phyloP scores from a whole-genome alignment of 495 filamentous ascomycete species.

The Pseudomonodictys pantanalensis region DNA sequence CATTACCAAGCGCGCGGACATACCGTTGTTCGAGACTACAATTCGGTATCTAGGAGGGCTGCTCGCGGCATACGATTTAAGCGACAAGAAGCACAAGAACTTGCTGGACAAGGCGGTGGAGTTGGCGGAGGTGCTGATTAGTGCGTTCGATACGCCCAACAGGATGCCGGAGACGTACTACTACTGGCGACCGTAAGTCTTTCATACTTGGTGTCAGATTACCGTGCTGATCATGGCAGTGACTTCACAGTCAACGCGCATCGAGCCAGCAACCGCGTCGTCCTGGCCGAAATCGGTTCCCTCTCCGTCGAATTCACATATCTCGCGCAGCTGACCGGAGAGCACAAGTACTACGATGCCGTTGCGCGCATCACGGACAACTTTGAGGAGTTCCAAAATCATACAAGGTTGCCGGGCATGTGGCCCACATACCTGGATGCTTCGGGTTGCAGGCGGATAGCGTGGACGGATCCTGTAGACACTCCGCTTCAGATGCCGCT shows the following conservation, averaged over 20 bases:
- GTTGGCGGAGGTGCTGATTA: slow-evolving; percentile 83
- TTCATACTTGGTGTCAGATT: not conserved
- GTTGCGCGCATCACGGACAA: slow-evolving; percentile 87
- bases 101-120: slow-evolving; percentile 85
- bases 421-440: slow-evolving; percentile 83
- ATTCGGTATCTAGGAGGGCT: slow-evolving; percentile 46
- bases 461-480: slow-evolving; percentile 15
- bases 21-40: slow-evolving; percentile 45
- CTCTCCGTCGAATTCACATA: slow-evolving; percentile 94
- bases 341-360: slow-evolving; percentile 91
- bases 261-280: slow-evolving; percentile 58
- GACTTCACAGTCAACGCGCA: slow-evolving; percentile 61
- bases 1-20: slow-evolving; percentile 52
- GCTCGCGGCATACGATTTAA: slow-evolving; percentile 44
- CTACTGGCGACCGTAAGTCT: slow-evolving; percentile 70
- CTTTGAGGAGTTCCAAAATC: slow-evolving; percentile 72
- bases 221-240: slow-evolving; percentile 30
- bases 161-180: slow-evolving; percentile 90
- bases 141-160: slow-evolving; percentile 94
- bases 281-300: slow-evolving; percentile 84
- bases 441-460: slow-evolving; percentile 57
- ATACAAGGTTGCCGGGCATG: slow-evolving; percentile 73
- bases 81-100: slow-evolving; percentile 60
- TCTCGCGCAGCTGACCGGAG: slow-evolving; percentile 82
- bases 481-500: slow-evolving; percentile 16